phyloP scores from a whole-genome alignment of 2,329 filamentous ascomycete species.

The Pseudogymnoascus sp. region DNA sequence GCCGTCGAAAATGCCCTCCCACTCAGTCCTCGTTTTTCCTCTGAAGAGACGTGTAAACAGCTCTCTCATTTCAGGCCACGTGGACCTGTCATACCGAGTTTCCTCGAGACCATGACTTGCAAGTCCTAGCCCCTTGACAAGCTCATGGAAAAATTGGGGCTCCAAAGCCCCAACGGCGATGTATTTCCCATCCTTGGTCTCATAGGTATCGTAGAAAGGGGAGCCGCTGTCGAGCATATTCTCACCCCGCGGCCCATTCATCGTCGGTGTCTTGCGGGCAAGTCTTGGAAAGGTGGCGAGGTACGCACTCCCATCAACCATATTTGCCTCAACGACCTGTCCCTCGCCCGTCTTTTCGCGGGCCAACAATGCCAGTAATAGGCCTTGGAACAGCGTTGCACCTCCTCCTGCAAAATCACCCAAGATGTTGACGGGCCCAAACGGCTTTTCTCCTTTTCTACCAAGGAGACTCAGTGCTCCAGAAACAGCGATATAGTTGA shows the following conservation, averaged over 20 bases:
- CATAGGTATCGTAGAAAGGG: constrained; percentile 85
- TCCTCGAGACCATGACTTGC: constrained; percentile 40
- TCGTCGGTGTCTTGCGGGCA: constrained; percentile 52
- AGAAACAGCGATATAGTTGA: constrained; percentile 88
- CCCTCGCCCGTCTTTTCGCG: constrained; percentile 57
- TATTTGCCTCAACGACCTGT: constrained; percentile 90
- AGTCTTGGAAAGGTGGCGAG: constrained; percentile 71
- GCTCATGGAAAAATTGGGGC: constrained; percentile 66
- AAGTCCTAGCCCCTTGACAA: constrained; percentile 61
- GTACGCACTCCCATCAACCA: constrained; percentile 85
- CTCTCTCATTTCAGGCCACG: constrained; percentile 59
- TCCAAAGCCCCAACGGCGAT: constrained; percentile 89
- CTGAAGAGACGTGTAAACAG: constrained; percentile 58
- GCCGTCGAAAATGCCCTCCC: constrained; percentile 80
- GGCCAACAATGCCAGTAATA: constrained; percentile 69
- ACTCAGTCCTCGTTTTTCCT: constrained; percentile 62
- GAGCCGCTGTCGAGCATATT: constrained; percentile 78
- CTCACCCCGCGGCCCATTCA: constrained; percentile 55
- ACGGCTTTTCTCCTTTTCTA: constrained; percentile 57
- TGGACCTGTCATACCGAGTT: constrained; percentile 47
- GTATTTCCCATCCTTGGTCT: constrained; percentile 67
- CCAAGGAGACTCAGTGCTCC: constrained; percentile 74
- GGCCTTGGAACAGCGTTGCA: constrained; percentile 69
- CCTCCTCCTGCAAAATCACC: constrained; percentile 91
- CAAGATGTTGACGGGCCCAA: constrained; percentile 73